These are phyloP conservation scores for Melanopsichium pennsylvanicum DNA, from an alignment of 1,284 basidiomycete species.

Conservation along the genomic window DNA sequence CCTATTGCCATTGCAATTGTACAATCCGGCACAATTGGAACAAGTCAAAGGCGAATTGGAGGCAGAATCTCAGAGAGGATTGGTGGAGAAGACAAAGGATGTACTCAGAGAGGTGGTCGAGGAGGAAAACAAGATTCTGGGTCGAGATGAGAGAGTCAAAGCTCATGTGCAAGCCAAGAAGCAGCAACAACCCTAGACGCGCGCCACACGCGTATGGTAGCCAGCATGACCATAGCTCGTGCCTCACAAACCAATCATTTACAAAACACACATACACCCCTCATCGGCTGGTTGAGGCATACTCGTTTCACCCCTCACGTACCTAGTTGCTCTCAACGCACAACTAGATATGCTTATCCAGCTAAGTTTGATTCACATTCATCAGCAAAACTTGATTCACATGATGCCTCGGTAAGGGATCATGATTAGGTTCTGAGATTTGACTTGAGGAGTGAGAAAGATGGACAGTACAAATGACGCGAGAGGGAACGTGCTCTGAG, in stretches of 20 bases:
- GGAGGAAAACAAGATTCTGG: constrained; percentile 46
- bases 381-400: too few relatives aligned
- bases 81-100: constrained; percentile 52
- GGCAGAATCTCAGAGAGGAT: constrained; percentile 25
- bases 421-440: too few relatives aligned
- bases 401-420: too few relatives aligned
- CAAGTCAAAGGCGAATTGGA: constrained; percentile 24
- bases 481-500: too few relatives aligned
- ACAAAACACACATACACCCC: too few relatives aligned
- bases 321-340: too few relatives aligned
- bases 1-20: constrained; percentile 46
- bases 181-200: constrained; percentile 16
- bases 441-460: too few relatives aligned
- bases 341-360: too few relatives aligned
- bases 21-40: constrained; percentile 21
- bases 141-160: constrained; percentile 14
- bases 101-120: constrained; percentile 54
- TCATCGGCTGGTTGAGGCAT: background rate
- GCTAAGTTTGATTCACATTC: background rate
- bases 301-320: background rate
- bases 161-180: constrained; percentile 13
- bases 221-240: too few relatives aligned
- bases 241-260: background rate
- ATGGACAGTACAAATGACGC: too few relatives aligned
- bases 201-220: background rate